These are phyloP conservation scores for Fusarium scirpi DNA, from an alignment of 2,329 filamentous ascomycete species.

Conservation along the genomic window DNA sequence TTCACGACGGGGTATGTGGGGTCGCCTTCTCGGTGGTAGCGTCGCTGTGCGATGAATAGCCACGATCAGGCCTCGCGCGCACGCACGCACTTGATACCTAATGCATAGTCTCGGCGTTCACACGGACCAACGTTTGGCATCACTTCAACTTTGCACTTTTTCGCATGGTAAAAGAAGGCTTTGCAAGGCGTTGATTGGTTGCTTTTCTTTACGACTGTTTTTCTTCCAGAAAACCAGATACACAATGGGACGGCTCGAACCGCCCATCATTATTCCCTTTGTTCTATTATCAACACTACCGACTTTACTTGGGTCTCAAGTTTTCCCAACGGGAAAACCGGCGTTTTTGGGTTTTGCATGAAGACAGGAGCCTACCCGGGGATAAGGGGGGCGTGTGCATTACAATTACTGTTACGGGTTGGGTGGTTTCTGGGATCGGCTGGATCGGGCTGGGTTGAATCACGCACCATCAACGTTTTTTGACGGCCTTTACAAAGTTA, in stretches of 20 bases:
- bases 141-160: conserved; percentile 32
- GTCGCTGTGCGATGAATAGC: conserved; percentile 55
- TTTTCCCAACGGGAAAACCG: conserved; percentile 4
- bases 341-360: conserved; percentile 38
- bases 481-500: conserved; percentile 36
- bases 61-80: conserved; percentile 4
- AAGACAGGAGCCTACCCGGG: conserved; percentile 18
- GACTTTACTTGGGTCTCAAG: not conserved
- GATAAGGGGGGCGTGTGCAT: conserved; percentile 38
- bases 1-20: conserved; percentile 61
- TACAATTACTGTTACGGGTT: conserved; percentile 27
- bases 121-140: conserved; percentile 42
- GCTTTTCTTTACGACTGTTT: conserved; percentile 24
- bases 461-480: conserved; percentile 26
- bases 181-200: conserved; percentile 38
- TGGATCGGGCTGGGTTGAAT: conserved; percentile 16
- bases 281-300: conserved; percentile 23
- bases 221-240: conserved; percentile 36
- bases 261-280: conserved; percentile 37
- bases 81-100: conserved; percentile 17
- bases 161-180: conserved; percentile 38
- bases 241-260: conserved; percentile 27
- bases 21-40: conserved; percentile 63
- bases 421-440: not conserved
- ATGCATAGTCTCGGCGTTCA: conserved; percentile 40